Evolutionary conservation across 495 filamentous ascomycete genomes (phyloP).

Genomic region (Xylaria palmicola): DNA sequence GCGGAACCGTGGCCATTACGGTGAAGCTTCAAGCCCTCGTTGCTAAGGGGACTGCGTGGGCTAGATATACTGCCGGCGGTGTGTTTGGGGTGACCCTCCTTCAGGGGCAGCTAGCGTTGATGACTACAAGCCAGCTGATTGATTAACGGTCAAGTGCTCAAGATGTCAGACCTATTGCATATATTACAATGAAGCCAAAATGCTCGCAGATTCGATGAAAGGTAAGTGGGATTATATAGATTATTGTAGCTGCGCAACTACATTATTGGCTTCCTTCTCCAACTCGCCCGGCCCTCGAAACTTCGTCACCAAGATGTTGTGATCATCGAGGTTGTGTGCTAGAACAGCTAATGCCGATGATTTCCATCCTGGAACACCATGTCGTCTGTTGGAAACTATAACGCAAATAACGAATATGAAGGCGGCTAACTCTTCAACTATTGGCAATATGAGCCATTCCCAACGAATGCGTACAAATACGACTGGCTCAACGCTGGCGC

Average conservation of each 20-base stretch:
- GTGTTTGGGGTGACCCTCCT: too few relatives aligned
- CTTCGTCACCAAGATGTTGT: neutral
- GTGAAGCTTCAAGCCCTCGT: too few relatives aligned
- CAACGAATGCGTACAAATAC: neutral
- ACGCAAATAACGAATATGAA: conserved; percentile 1
- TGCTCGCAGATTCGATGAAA: too few relatives aligned
- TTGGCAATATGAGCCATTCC: neutral
- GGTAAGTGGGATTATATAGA: too few relatives aligned
- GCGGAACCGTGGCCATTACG: too few relatives aligned
- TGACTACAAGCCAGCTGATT: too few relatives aligned
- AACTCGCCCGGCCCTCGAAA: neutral
- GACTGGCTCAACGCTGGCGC: neutral
- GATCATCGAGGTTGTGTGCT: neutral
- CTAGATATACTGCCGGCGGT: too few relatives aligned
- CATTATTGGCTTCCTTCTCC: neutral
- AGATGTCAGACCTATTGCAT: too few relatives aligned
- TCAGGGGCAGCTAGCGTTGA: too few relatives aligned
- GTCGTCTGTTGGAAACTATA: neutral
- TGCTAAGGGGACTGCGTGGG: too few relatives aligned
- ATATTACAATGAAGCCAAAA: too few relatives aligned
- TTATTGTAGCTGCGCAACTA: neutral
- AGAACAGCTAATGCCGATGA: conserved; percentile 22
- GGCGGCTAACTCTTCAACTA: neutral
- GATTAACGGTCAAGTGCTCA: too few relatives aligned
- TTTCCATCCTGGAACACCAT: neutral